Conservation (phyloP, 495 filamentous ascomycete genomes). For the Chaetomium tenue region DNA sequence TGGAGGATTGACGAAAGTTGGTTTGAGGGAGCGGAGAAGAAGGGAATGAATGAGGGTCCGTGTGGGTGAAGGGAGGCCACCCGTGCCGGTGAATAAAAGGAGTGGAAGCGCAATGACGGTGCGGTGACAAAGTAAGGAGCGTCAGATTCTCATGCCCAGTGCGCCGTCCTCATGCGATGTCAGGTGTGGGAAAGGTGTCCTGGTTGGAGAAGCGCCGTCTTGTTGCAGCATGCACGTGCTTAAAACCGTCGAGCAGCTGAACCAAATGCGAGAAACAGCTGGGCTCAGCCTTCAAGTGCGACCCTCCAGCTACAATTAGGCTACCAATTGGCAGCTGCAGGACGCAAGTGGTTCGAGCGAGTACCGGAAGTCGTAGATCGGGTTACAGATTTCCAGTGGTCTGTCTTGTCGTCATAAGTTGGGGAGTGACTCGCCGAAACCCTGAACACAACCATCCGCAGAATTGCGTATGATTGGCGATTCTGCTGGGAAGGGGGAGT, state of each 20-base stretch:
- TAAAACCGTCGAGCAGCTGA: conserved; percentile 17
- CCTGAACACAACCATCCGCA: not conserved
- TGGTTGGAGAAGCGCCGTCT: conserved; percentile 2
- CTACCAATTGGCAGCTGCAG: conserved; percentile 15
- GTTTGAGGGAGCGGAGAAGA: not conserved
- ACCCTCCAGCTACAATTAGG: conserved; percentile 15
- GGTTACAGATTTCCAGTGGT: not conserved
- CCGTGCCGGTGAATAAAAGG: conserved; percentile 15
- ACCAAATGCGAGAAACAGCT: conserved; percentile 14
- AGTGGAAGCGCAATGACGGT: conserved; percentile 11
- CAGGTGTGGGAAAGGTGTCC: not conserved
- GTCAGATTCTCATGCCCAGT: conserved; percentile 21
- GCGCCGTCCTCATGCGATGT: conserved; percentile 29
- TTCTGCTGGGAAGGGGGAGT: not conserved
- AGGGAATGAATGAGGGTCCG: conserved; percentile 5
- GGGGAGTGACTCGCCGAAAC: not conserved
- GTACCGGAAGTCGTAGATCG: not conserved
- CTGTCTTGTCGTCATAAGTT: conserved; percentile 6
- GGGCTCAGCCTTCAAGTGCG: conserved; percentile 25
- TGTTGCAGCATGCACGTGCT: conserved; percentile 8
- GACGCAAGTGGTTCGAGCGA: not conserved
- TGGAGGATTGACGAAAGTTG: not conserved
- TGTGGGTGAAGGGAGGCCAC: conserved; percentile 8
- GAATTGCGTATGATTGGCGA: not conserved
- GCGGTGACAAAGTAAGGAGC: conserved; percentile 20